Evolutionary conservation across 163 green algal species (phyloP).

Genomic region (Chlamydomonas reinhardtii): DNA sequence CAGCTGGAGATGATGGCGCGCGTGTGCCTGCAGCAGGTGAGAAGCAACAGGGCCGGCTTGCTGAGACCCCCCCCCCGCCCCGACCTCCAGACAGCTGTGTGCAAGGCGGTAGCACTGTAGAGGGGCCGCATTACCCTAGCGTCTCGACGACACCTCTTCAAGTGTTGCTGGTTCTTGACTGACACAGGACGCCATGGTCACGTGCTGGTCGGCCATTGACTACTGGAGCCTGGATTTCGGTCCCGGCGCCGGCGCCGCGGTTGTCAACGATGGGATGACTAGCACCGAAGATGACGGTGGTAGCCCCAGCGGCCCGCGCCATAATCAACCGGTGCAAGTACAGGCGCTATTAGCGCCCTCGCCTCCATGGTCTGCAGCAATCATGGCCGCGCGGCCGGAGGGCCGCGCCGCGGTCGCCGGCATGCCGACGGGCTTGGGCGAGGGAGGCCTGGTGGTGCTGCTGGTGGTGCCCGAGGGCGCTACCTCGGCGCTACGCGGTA

Average conservation of each 20-base stretch:
- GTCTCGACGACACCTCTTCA: too few relatives aligned
- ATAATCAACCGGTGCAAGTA: constrained; percentile 40
- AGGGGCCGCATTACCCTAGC: too few relatives aligned
- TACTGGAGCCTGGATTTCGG: constrained; percentile 60
- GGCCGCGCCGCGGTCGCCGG: background rate
- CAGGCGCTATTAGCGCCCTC: constrained; percentile 44
- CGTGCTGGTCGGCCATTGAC: constrained; percentile 52
- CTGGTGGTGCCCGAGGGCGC: constrained; percentile 48
- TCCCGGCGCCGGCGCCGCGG: background rate
- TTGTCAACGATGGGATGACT: background rate
- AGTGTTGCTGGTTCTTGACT: background rate
- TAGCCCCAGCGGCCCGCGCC: background rate
- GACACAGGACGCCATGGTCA: constrained; percentile 55
- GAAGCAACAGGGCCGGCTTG: too few relatives aligned
- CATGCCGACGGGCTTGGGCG: background rate
- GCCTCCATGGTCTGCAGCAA: constrained; percentile 52
- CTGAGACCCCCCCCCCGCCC: too few relatives aligned
- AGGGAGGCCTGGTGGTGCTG: constrained; percentile 43
- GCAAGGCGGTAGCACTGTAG: too few relatives aligned
- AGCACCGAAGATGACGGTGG: background rate
- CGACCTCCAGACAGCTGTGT: too few relatives aligned
- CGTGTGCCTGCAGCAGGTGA: constrained; percentile 32
- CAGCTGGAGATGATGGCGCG: constrained; percentile 45
- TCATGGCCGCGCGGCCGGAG: constrained; percentile 51
- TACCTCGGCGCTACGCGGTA: constrained; percentile 21